phyloP scores from a whole-genome alignment of 2,329 filamentous ascomycete genomes.

The Fusarium robinianum region DNA sequence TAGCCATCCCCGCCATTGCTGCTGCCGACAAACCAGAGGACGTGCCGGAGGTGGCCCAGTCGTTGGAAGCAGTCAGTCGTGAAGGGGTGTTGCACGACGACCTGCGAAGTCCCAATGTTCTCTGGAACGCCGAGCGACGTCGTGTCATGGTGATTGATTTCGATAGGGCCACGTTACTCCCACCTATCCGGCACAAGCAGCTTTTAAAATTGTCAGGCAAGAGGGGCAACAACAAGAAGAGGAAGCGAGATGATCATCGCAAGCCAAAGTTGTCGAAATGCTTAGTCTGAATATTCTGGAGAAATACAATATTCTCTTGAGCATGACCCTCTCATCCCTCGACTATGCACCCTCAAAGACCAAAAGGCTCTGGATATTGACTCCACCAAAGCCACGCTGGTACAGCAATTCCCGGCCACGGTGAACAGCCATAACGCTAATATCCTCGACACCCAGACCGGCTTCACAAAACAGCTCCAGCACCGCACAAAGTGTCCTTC shows the following conservation, averaged over 20 bases:
- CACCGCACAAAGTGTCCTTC: slow-evolving; percentile 58
- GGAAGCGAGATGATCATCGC: too few species aligned
- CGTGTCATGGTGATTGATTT: slow-evolving; percentile 6
- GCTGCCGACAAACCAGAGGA: not conserved
- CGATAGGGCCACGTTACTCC: not conserved
- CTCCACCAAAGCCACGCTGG: slow-evolving; percentile 52
- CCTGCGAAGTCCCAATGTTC: not conserved
- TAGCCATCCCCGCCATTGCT: too few species aligned
- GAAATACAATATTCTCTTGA: too few species aligned
- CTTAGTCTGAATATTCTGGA: too few species aligned
- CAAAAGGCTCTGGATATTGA: slow-evolving; percentile 57
- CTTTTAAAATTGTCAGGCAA: too few species aligned
- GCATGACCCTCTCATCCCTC: too few species aligned
- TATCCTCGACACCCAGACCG: slow-evolving; percentile 46
- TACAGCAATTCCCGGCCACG: slow-evolving; percentile 54
- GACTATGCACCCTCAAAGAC: slow-evolving; percentile 41
- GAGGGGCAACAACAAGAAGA: too few species aligned
- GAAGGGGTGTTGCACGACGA: slow-evolving; percentile 1
- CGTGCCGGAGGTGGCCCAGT: not conserved
- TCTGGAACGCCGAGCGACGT: slow-evolving; percentile 3
- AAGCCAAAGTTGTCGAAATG: too few species aligned
- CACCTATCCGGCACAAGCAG: too few species aligned
- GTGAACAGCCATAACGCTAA: slow-evolving; percentile 57
- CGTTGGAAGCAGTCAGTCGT: not conserved
- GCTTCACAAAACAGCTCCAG: slow-evolving; percentile 52